Base-by-base conservation (phyloP, 2,329 filamentous ascomycete species). In the Aaosphaeria arxii region DNA sequence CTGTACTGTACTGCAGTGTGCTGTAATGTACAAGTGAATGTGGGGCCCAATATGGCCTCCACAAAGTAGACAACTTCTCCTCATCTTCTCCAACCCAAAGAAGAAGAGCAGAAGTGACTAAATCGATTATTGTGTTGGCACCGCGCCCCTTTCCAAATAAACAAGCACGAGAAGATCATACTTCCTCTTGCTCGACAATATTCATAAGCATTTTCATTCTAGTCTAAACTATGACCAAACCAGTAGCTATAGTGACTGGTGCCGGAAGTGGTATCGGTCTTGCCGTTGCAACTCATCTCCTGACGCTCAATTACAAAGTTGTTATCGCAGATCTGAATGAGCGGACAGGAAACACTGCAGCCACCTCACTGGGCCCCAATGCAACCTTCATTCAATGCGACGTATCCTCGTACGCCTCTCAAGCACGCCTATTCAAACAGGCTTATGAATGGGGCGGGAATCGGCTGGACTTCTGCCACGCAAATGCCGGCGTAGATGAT, bases 211-310 rank as follows among this genome's bases (percentile, higher is more conserved):
- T 24, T 24, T 24, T 24, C 17, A 24, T 24, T 24, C 17, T 24
- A 24, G 3, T 24, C 17, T 24, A 24, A 24, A 4, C 38, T 4
- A 72, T 72, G 69, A 60, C 62, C 13, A 64, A 68, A 47, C 69
- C 69, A 6, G 69, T 74, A 32, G 74, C 71, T 5, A 66, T 77
- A n/a, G 62, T 76, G 17, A 77, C 74, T 13, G 74, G 74, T 17
- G 74, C 67, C 17, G 71, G 66, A 41, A 73, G 71, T 45, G 74
- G 74, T 48, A 74, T 77, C 39, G 74, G 74, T 40, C 69, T 75
- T 13, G 70, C 67, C 7, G 58, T 75, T 7, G 71, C 73, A 13
- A 70, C 67, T 11, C 71, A 75, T 48, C 67, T 77, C 17, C 54
- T 70, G 46, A 47, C 58, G 32, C 63, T 67, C 48, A 54, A 57